Percentiles rank a stretch among this genome's conserved stretches.
phyloP scores from a whole-genome alignment of 371 early-diverging fungal species.

The Mortierella sp. region DNA sequence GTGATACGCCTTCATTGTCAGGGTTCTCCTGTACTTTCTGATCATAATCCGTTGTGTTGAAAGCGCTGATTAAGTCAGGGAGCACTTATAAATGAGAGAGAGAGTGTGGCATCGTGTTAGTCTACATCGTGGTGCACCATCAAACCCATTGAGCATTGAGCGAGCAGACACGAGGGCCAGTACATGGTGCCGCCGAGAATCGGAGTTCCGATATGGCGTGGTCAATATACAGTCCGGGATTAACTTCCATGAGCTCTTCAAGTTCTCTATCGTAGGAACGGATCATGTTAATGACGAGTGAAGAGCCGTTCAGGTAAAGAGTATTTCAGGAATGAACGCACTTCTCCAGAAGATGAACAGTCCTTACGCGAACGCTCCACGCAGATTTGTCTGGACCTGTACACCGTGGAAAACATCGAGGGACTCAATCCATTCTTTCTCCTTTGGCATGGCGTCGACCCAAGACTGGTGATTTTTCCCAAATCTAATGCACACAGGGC shows the following conservation, averaged over 20 bases:
- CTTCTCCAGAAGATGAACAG: neutral
- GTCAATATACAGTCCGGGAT: conserved; percentile 36
- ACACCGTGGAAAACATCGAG: conserved; percentile 27
- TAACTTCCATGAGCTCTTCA: conserved; percentile 41
- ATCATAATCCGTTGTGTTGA: conserved; percentile 14
- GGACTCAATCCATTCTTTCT: conserved; percentile 18
- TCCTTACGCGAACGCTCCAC: conserved; percentile 19
- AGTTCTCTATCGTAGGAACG: conserved; percentile 36
- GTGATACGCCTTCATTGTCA: neutral
- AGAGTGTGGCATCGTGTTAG: too few relatives aligned
- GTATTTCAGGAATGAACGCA: neutral
- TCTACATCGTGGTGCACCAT: too few relatives aligned
- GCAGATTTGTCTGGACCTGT: conserved; percentile 19
- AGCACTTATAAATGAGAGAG: neutral
- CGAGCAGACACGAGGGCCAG: neutral
- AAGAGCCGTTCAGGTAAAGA: neutral
- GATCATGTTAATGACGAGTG: neutral
- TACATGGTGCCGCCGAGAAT: conserved; percentile 7
- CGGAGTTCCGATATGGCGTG: conserved; percentile 5
- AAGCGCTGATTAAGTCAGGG: neutral
- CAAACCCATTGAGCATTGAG: neutral
- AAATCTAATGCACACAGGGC: neutral
- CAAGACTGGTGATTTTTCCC: conserved; percentile 6
- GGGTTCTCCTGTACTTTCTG: neutral
- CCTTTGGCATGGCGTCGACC: conserved; percentile 30